Conservation (phyloP, 148 eudicot genomes). For the Cornus suecica region DNA sequence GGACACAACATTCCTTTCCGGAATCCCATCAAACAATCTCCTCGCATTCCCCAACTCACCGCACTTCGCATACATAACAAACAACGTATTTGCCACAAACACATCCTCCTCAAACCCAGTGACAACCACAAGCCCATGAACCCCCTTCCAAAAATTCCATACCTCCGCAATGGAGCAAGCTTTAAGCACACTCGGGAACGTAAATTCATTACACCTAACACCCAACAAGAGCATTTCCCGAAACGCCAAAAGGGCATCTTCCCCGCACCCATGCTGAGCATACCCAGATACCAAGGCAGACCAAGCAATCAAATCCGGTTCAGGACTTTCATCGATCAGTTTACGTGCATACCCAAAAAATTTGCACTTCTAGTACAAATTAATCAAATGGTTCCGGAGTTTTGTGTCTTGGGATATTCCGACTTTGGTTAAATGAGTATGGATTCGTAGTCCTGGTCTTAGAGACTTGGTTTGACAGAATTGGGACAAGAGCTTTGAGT, state of each 20-base stretch:
- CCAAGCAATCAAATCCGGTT: conserved; percentile 75
- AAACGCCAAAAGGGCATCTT: conserved; percentile 34
- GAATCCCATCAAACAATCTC: neutral
- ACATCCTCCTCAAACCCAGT: neutral
- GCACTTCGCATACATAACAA: neutral
- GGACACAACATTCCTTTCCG: neutral
- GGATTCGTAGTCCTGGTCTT: conserved; percentile 45
- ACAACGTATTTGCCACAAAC: neutral
- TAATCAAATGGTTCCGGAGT: conserved; percentile 46
- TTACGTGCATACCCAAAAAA: conserved; percentile 51
- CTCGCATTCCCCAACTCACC: neutral
- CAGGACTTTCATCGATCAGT: conserved; percentile 66
- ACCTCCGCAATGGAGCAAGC: conserved; percentile 59
- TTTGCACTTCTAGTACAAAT: conserved; percentile 52
- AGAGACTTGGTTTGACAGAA: conserved; percentile 9
- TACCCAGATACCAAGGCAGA: conserved; percentile 57
- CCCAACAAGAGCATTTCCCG: conserved; percentile 55
- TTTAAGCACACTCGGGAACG: conserved; percentile 72
- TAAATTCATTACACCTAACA: conserved; percentile 55
- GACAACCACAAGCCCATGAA: conserved; percentile 49
- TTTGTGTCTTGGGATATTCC: conserved; percentile 22
- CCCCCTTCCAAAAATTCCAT: conserved; percentile 46
- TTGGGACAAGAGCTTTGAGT: conserved; percentile 21
- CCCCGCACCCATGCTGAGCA: neutral
- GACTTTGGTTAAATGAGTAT: conserved; percentile 49